Percentiles rank a stretch among this genome's conserved stretches.
These are phyloP conservation scores for Saturnispora hagleri DNA, from an alignment of 805 yeast species.

Conservation along the genomic window DNA sequence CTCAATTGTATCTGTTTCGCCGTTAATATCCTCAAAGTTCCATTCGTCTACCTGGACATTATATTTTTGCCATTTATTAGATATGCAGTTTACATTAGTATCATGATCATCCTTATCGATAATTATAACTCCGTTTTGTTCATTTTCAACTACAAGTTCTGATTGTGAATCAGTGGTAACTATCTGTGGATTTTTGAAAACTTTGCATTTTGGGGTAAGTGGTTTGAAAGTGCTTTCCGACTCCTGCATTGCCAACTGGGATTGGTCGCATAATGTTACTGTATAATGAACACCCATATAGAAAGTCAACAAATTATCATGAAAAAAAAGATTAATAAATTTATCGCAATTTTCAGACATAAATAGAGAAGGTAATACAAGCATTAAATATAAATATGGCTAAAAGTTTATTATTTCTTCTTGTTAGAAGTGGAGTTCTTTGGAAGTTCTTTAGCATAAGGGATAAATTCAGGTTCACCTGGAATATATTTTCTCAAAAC, in stretches of 20 bases:
- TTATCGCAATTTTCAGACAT: background rate
- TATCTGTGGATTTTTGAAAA: background rate
- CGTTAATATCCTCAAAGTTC: constrained; percentile 10
- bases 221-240: background rate
- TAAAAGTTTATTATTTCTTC: constrained; percentile 27
- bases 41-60: constrained; percentile 4
- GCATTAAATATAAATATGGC: constrained; percentile 1
- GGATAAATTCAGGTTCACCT: constrained; percentile 96
- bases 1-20: background rate
- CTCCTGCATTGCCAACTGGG: background rate
- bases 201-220: background rate
- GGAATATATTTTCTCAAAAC: constrained; percentile 94
- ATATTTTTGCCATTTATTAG: constrained; percentile 11
- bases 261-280: background rate
- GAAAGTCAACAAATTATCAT: background rate
- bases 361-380: background rate
- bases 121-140: constrained; percentile 2
- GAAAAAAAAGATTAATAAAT: background rate
- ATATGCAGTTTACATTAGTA: constrained; percentile 7
- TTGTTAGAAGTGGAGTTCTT: constrained; percentile 84
- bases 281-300: background rate
- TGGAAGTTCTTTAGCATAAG: constrained; percentile 83
- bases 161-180: constrained; percentile 1
- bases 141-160: background rate
- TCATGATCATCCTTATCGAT: background rate